Percentiles rank a stretch among this genome's conserved stretches.
Conservation (phyloP, 768 basidiomycete genomes). For the Cystofilobasidium capitatum region DNA sequence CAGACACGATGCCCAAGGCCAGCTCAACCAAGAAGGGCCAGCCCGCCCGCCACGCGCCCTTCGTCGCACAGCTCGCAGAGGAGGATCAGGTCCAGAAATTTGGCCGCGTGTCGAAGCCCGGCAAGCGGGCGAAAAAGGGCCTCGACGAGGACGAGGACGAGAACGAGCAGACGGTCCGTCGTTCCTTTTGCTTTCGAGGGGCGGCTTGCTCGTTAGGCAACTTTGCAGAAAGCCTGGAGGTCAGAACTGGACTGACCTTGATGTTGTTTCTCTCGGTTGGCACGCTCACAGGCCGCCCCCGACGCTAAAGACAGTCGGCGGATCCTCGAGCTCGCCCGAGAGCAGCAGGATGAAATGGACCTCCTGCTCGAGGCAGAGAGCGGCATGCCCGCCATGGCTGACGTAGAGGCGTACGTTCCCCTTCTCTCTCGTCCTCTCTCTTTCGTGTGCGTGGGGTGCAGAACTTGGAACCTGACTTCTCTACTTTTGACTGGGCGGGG, state of each 20-base stretch:
- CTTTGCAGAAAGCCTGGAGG: slow-evolving; percentile 36
- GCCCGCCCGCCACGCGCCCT: slow-evolving; percentile 61
- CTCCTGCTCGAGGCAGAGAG: slow-evolving; percentile 32
- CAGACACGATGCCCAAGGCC: neutral
- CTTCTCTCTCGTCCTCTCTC: neutral
- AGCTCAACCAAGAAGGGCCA: neutral
- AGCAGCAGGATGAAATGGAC: slow-evolving; percentile 83
- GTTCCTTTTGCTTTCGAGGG: neutral
- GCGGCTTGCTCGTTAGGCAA: slow-evolving; percentile 46
- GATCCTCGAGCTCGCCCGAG: slow-evolving; percentile 83
- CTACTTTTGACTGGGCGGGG: slow-evolving; percentile 2
- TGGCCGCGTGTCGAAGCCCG: slow-evolving; percentile 53
- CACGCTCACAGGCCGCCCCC: slow-evolving; percentile 30
- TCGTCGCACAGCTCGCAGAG: slow-evolving; percentile 69
- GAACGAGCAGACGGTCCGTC: slow-evolving; percentile 49
- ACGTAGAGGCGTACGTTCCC: slow-evolving; percentile 35
- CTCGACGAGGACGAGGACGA: slow-evolving; percentile 46
- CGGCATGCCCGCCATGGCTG: slow-evolving; percentile 25
- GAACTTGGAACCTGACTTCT: neutral
- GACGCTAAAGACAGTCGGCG: slow-evolving; percentile 55
- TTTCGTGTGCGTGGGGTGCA: neutral
- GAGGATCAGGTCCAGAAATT: slow-evolving; percentile 71
- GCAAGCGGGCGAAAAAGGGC: slow-evolving; percentile 43
- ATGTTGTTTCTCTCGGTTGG: neutral
- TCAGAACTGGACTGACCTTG: slow-evolving; percentile 40